Evolutionary conservation across 305 asterid species (phyloP).

Genomic region (Withania somnifera): DNA sequence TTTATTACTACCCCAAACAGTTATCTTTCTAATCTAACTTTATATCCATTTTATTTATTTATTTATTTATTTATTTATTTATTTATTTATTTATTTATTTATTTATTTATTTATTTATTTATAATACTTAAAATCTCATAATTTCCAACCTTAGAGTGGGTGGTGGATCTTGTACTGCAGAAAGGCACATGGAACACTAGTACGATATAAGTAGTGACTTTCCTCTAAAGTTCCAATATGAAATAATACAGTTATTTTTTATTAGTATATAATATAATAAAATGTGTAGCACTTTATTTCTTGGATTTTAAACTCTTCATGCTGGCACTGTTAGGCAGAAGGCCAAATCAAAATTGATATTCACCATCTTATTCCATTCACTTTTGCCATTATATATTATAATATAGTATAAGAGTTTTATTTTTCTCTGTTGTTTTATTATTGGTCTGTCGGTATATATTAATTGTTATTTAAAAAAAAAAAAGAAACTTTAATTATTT

Average conservation of each 20-base stretch:
- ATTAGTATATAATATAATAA: not conserved
- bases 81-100: too few relatives aligned
- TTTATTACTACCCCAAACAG: not conserved
- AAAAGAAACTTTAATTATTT: not conserved
- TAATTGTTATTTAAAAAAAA: not conserved
- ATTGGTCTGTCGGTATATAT: not conserved
- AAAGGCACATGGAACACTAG: not conserved
- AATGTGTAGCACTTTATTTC: not conserved
- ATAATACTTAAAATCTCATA: too few relatives aligned
- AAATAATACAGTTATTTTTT: not conserved
- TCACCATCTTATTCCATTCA: not conserved
- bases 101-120: too few relatives aligned
- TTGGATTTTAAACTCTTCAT: not conserved
- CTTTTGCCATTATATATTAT: too few relatives aligned
- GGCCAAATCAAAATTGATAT: not conserved
- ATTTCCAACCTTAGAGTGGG: not conserved
- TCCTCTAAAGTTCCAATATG: not conserved
- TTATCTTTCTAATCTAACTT: not conserved
- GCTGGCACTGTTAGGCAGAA: not conserved
- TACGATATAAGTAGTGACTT: not conserved
- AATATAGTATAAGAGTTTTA: not conserved
- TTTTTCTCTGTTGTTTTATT: not conserved
- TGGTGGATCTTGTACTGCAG: not conserved
- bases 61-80: too few relatives aligned
- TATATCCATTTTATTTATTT: not conserved